Base-by-base conservation (phyloP, 2,329 filamentous ascomycete genomes). In the Fusarium tupiense region DNA sequence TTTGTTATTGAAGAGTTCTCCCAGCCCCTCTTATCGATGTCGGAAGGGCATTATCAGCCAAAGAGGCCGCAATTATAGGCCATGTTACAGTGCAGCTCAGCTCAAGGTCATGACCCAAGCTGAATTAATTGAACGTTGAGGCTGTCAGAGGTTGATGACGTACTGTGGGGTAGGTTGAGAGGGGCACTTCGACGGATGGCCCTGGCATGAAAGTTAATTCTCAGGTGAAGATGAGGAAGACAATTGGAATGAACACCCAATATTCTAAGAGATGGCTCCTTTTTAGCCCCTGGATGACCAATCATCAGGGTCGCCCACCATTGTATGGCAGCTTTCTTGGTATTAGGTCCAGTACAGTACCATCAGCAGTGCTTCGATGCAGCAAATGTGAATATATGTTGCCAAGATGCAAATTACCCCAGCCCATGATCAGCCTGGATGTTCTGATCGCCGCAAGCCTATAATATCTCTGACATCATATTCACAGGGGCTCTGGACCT, bases 121-220 rank as follows among this genome's bases (percentile, higher is more conserved):
- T 57, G 59, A 60, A 33, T 26, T 26, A 19, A 38, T 58, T 68
- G 46, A 54, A 24, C 38, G 33, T 43, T 44, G 44, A 72, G 44
- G 40, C 31, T 62, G 60, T 41, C 35, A 31, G 26, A 33, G 44
- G 40, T 17, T 54, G 64, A 77, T 77, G 75, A 77, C 75, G 75
- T 76, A 69, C 56, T 67, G 73, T 76, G 73, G 75, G 75, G 75
- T 67, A 62, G 38, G 31, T 58, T 13, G 22, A 14, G 68, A 70
- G 68, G 68, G 68, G 66, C 44, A 70, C 12, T 22, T 29, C 12
- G 35, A 61, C 26, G n/a, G 53, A 49, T 61, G 35, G 54, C 35
- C 43, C 43, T 50, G 61, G 44, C 35, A 44, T 43, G 47, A 57
- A 57, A 44, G 59, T 26, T 62, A 43, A 57, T 37, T 29, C 29